Conservation (phyloP, 2,329 filamentous ascomycete species). For the Paraconiothyrium sp. region DNA sequence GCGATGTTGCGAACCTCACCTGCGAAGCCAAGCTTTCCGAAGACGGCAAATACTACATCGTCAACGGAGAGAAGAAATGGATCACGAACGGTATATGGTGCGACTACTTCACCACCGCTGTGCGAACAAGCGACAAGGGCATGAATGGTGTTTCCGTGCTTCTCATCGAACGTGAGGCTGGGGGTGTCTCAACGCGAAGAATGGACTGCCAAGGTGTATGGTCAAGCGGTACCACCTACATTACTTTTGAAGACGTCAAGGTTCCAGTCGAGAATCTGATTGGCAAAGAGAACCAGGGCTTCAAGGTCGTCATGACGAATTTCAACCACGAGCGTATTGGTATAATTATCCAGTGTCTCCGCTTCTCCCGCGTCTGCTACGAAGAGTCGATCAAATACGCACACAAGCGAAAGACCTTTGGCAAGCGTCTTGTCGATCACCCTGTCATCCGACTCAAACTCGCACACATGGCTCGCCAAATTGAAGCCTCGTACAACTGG, state of each 20-base stretch:
- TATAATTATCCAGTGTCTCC: slow-evolving; percentile 96
- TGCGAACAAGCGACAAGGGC: slow-evolving; percentile 85
- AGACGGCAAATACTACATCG: slow-evolving; percentile 98
- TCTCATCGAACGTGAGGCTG: slow-evolving; percentile 85
- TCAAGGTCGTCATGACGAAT: slow-evolving; percentile 99
- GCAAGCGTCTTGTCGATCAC: slow-evolving; percentile 95
- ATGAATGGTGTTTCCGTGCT: slow-evolving; percentile 94
- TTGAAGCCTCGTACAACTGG: slow-evolving; percentile 97
- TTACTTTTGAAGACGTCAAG: slow-evolving; percentile 99
- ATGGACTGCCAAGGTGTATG: slow-evolving; percentile 99
- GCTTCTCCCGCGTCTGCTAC: slow-evolving; percentile 96
- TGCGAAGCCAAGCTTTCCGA: slow-evolving; percentile 95
- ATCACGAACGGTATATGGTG: slow-evolving; percentile 98
- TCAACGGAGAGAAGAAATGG: slow-evolving; percentile 99
- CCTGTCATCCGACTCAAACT: slow-evolving; percentile 98
- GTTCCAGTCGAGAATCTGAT: slow-evolving; percentile 99
- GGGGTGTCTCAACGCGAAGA: slow-evolving; percentile 88
- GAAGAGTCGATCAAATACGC: slow-evolving; percentile 97
- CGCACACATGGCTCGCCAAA: slow-evolving; percentile 97
- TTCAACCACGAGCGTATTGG: slow-evolving; percentile 99
- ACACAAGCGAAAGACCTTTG: slow-evolving; percentile 95
- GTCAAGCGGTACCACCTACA: slow-evolving; percentile 93
- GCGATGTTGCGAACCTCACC: slow-evolving; percentile 92
- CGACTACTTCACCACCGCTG: slow-evolving; percentile 97
- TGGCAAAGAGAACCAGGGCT: slow-evolving; percentile 97